A percentile compares a stretch with the other conserved stretches of the same genome.
phyloP scores from a whole-genome alignment of 1,139 yeast species.

The Yamadazyma epiphylla region DNA sequence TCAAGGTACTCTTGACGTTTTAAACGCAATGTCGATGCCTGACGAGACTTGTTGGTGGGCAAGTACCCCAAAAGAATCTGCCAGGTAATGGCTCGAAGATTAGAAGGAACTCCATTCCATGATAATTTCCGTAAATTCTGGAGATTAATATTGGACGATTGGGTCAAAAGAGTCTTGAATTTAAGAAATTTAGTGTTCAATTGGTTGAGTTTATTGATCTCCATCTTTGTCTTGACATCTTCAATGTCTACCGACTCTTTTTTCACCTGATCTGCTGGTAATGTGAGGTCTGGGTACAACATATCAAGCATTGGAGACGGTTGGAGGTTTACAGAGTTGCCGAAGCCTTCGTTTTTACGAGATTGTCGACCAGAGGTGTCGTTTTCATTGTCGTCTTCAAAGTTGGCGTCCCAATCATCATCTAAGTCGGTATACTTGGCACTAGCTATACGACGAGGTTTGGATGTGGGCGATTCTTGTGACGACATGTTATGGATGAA shows the following conservation, averaged over 20 bases:
- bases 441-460: slow-evolving; percentile 9
- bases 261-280: slow-evolving; percentile 14
- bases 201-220: slow-evolving; percentile 53
- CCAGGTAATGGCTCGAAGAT: slow-evolving; percentile 84
- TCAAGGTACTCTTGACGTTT: slow-evolving; percentile 85
- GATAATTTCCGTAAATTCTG: slow-evolving; percentile 71
- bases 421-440: slow-evolving; percentile 59
- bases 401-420: slow-evolving; percentile 90
- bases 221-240: slow-evolving; percentile 16
- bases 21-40: slow-evolving; percentile 63
- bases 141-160: slow-evolving; percentile 54
- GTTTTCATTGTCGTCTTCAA: slow-evolving; percentile 43
- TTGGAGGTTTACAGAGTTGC: slow-evolving; percentile 10
- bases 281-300: slow-evolving; percentile 34
- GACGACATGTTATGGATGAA: slow-evolving; percentile 11
- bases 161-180: slow-evolving; percentile 61
- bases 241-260: slow-evolving; percentile 19
- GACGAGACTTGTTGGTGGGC: slow-evolving; percentile 79
- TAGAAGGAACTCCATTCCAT: slow-evolving; percentile 92
- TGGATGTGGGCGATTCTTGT: slow-evolving; percentile 6
- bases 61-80: slow-evolving; percentile 83
- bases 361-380: not conserved
- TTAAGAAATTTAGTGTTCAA: slow-evolving; percentile 59
- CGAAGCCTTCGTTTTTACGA: slow-evolving; percentile 9
- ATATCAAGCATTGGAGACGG: slow-evolving; percentile 38